Percentiles rank a stretch among this genome's conserved stretches.
Evolutionary conservation across 164 flowering plant genomes (phyloP).

Genomic region (Magnolia sinica): DNA sequence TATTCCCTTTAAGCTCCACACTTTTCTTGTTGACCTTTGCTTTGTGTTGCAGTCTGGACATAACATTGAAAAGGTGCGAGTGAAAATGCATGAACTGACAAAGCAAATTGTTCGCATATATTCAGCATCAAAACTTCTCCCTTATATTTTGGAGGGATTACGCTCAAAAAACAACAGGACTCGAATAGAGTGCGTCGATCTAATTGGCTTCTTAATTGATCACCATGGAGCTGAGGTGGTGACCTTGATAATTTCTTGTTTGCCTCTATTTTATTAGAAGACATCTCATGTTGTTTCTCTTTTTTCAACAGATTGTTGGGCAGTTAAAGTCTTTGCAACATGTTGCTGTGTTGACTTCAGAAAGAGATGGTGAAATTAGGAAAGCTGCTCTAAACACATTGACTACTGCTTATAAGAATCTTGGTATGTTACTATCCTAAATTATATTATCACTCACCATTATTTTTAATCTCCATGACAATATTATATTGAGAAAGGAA

Average conservation of each 20-base stretch:
- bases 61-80: constrained; percentile 90
- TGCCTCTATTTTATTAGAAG: background rate
- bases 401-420: constrained; percentile 88
- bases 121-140: constrained; percentile 75
- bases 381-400: constrained; percentile 92
- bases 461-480: too few species aligned
- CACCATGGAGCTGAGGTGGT: constrained; percentile 78
- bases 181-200: constrained; percentile 87
- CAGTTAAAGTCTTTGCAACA: constrained; percentile 83
- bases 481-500: too few species aligned
- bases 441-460: background rate
- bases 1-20: too few species aligned
- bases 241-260: background rate
- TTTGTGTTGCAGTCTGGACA: constrained; percentile 77
- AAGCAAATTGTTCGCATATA: constrained; percentile 67
- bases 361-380: constrained; percentile 92
- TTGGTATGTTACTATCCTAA: constrained; percentile 49
- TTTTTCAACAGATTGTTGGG: constrained; percentile 59
- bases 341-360: constrained; percentile 95
- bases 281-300: background rate
- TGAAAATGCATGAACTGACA: constrained; percentile 82
- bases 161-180: constrained; percentile 93
- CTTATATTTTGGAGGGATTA: constrained; percentile 86
- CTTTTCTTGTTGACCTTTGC: background rate
- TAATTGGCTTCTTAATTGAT: constrained; percentile 78